Conservation (phyloP, 257 asterid species). For the Capsicum chinense region DNA sequence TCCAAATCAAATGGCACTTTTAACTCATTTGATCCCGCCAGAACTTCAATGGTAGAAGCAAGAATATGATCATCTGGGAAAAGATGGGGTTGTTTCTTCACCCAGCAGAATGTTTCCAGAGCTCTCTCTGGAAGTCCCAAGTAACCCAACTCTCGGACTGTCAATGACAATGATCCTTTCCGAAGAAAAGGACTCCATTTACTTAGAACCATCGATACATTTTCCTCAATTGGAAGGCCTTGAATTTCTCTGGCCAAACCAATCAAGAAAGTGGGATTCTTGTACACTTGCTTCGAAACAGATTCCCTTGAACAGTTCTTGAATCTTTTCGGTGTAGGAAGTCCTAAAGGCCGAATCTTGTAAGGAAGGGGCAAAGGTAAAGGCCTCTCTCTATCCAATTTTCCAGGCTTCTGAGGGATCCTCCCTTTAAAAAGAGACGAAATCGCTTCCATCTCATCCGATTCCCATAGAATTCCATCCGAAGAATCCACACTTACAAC, state of each 20-base stretch:
- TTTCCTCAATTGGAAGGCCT: constrained; percentile 54
- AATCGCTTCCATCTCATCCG: constrained; percentile 81
- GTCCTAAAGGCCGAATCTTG: constrained; percentile 67
- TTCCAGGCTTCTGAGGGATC: constrained; percentile 84
- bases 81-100: constrained; percentile 66
- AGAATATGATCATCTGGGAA: constrained; percentile 83
- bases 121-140: constrained; percentile 75
- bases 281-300: constrained; percentile 62
- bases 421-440: constrained; percentile 81
- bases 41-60: constrained; percentile 78
- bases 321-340: constrained; percentile 63
- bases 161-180: constrained; percentile 77
- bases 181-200: constrained; percentile 69
- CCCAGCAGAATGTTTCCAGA: constrained; percentile 74
- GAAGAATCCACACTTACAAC: constrained; percentile 30
- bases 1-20: constrained; percentile 64
- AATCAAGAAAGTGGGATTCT: constrained; percentile 77
- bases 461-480: constrained; percentile 57
- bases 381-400: constrained; percentile 61
- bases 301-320: constrained; percentile 53
- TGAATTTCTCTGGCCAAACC: constrained; percentile 74
- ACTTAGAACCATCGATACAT: constrained; percentile 62
- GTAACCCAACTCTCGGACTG: constrained; percentile 77
- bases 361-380: constrained; percentile 71
- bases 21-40: constrained; percentile 70